A percentile compares a stretch with the other conserved stretches of the same genome.
phyloP scores from a whole-genome alignment of 2,329 filamentous ascomycete genomes.

The Rhinocladiella similis region DNA sequence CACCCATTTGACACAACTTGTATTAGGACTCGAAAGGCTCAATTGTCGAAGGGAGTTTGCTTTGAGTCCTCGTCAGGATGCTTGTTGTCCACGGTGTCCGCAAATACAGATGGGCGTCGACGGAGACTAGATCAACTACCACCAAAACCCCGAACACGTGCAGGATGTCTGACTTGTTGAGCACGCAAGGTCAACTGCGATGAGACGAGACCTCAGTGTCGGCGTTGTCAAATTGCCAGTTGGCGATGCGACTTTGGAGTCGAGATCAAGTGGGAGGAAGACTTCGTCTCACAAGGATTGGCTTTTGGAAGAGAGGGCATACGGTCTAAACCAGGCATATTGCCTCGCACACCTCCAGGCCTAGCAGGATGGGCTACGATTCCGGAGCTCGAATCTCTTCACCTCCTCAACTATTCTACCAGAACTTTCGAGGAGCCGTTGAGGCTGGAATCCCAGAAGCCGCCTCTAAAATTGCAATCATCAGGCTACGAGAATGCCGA shows the following conservation, averaged over 20 bases:
- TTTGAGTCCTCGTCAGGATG: too few species aligned
- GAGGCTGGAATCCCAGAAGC: neutral
- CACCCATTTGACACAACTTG: too few species aligned
- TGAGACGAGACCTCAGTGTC: slow-evolving; percentile 25
- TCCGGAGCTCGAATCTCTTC: neutral
- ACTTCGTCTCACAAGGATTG: neutral
- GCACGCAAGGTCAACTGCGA: slow-evolving; percentile 30
- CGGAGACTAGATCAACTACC: slow-evolving; percentile 3
- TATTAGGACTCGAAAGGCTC: too few species aligned
- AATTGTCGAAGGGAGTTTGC: too few species aligned
- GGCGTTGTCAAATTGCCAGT: slow-evolving; percentile 23
- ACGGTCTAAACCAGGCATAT: neutral
- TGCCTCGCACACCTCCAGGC: neutral
- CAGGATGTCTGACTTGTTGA: slow-evolving; percentile 10
- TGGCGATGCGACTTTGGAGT: slow-evolving; percentile 18
- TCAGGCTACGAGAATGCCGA: neutral
- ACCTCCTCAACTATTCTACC: slow-evolving; percentile 7
- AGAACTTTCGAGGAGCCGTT: slow-evolving; percentile 4
- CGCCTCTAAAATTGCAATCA: neutral
- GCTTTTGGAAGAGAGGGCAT: slow-evolving; percentile 7
- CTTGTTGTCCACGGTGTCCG: too few species aligned
- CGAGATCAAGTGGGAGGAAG: neutral
- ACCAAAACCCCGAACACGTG: slow-evolving; percentile 8
- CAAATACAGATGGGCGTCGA: slow-evolving; percentile 1
- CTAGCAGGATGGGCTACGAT: slow-evolving; percentile 1